Conservation (phyloP, 495 filamentous ascomycete genomes). For the Sabuloglossum arenarium region DNA sequence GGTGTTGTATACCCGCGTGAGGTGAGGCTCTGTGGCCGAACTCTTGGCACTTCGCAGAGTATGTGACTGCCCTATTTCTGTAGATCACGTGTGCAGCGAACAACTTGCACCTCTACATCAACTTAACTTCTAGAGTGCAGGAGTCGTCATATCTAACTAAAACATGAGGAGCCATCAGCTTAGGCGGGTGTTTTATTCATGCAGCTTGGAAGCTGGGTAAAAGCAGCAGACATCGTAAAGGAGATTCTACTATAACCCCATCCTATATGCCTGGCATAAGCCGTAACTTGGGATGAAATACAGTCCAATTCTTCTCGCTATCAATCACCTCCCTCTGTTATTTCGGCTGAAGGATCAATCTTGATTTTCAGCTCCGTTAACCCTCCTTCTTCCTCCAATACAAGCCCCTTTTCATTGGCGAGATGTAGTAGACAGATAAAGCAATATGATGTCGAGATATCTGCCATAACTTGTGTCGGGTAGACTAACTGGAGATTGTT, state of each 20-base stretch:
- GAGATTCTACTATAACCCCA: neutral
- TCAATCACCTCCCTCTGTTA: neutral
- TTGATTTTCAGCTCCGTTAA: conserved; percentile 20
- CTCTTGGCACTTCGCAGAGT: neutral
- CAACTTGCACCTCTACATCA: no score
- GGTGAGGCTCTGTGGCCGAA: neutral
- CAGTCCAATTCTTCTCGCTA: neutral
- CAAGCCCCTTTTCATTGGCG: conserved; percentile 90
- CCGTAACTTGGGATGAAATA: neutral
- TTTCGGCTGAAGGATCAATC: conserved; percentile 17
- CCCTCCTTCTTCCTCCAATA: conserved; percentile 30
- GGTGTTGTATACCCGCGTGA: neutral
- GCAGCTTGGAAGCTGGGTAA: neutral
- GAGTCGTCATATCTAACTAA: no score
- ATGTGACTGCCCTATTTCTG: neutral
- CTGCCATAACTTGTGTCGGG: conserved; percentile 58
- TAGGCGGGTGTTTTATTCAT: neutral
- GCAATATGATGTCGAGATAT: conserved; percentile 92
- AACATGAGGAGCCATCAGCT: neutral
- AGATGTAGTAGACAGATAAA: conserved; percentile 94
- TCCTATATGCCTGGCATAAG: neutral
- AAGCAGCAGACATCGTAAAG: no score
- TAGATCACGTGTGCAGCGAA: neutral
- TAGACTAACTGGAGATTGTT: conserved; percentile 75
- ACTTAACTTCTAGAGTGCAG: no score